Conservation (phyloP, 495 filamentous ascomycete species). For the Penicillium maclennaniae region DNA sequence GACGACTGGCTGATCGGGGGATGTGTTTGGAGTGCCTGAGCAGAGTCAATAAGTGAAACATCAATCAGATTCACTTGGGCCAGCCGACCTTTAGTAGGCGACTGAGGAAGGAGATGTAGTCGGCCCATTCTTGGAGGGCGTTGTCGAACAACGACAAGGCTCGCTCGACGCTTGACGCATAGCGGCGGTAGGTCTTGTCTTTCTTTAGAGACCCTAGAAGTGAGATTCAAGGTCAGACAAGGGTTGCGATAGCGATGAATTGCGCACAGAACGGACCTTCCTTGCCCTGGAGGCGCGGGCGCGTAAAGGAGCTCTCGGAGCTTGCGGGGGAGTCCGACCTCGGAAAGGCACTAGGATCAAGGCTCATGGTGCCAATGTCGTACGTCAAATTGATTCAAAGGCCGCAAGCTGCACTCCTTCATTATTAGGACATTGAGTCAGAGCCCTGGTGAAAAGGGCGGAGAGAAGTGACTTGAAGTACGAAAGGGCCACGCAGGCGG, state of each 20-base stretch:
- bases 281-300: slow-evolving; percentile 50
- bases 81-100: slow-evolving; percentile 76
- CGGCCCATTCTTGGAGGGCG: slow-evolving; percentile 94
- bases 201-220: slow-evolving; percentile 63
- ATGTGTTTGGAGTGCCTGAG: slow-evolving; percentile 81
- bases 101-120: slow-evolving; percentile 96
- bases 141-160: slow-evolving; percentile 89
- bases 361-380: slow-evolving; percentile 57
- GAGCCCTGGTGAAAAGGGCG: slow-evolving; percentile 10
- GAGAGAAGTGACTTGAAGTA: slow-evolving; percentile 11
- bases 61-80: neutral
- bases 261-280: slow-evolving; percentile 38
- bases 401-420: slow-evolving; percentile 29
- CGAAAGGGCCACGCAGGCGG: slow-evolving; percentile 32
- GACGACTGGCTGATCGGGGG: slow-evolving; percentile 67
- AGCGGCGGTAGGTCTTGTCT: slow-evolving; percentile 88
- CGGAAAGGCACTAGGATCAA: slow-evolving; percentile 62
- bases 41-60: slow-evolving; percentile 15
- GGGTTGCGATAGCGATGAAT: neutral
- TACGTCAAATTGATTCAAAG: slow-evolving; percentile 22
- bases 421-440: slow-evolving; percentile 33
- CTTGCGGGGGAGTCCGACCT: slow-evolving; percentile 71
- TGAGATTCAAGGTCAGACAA: slow-evolving; percentile 5
- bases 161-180: slow-evolving; percentile 83
- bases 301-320: slow-evolving; percentile 70